Evolutionary conservation across 768 basidiomycete genomes (phyloP).

Genomic region (Glaciozyma martinii): DNA sequence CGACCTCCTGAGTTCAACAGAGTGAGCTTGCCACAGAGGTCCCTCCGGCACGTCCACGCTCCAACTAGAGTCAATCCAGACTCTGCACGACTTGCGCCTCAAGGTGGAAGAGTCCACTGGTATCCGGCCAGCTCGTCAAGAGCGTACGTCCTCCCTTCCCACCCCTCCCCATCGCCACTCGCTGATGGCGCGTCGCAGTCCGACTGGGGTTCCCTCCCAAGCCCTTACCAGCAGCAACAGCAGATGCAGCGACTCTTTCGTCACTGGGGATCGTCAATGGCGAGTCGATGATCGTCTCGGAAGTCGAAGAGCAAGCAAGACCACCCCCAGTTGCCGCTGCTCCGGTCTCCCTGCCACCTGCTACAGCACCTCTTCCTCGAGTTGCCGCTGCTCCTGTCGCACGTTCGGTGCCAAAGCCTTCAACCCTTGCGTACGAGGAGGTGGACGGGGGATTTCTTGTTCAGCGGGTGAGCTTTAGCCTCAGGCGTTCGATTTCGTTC

Average conservation of each 20-base stretch:
- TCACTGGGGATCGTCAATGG: constrained; percentile 67
- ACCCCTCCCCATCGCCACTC: no score
- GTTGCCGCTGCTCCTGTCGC: background rate
- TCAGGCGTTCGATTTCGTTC: constrained; percentile 13
- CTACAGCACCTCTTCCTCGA: background rate
- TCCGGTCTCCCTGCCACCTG: constrained; percentile 24
- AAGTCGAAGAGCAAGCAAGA: constrained; percentile 5
- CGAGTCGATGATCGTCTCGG: constrained; percentile 62
- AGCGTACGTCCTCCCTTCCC: constrained; percentile 49
- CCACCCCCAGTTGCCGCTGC: constrained; percentile 2
- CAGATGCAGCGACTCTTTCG: constrained; percentile 41
- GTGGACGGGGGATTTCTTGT: constrained; percentile 28
- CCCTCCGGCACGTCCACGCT: constrained; percentile 53
- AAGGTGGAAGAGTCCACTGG: constrained; percentile 58
- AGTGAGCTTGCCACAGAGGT: background rate
- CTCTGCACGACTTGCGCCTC: constrained; percentile 66
- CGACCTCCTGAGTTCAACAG: background rate
- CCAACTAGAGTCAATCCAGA: constrained; percentile 50
- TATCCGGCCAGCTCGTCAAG: constrained; percentile 68
- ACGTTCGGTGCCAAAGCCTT: background rate
- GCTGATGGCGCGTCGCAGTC: constrained; percentile 1
- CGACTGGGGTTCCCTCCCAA: constrained; percentile 3
- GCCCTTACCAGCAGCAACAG: constrained; percentile 2
- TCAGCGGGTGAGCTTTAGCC: constrained; percentile 4
- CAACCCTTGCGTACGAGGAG: constrained; percentile 28